Conservation (phyloP, 1,284 basidiomycete genomes). For the Tilletia caries region DNA sequence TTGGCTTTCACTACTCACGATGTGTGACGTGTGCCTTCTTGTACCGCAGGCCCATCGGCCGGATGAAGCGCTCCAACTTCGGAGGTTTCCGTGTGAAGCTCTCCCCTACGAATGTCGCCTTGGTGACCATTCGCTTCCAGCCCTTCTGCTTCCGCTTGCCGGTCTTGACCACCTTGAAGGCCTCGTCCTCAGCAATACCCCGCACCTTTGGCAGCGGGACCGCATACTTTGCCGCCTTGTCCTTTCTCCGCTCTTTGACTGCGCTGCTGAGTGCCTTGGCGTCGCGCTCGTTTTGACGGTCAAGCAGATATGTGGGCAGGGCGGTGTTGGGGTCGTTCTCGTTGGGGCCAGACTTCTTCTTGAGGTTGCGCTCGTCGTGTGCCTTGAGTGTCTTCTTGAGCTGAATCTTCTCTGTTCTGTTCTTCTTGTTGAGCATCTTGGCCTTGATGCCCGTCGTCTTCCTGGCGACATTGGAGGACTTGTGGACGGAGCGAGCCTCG, state of each 20-base stretch:
- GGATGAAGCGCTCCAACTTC: conserved; percentile 96
- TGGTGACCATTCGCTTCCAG: conserved; percentile 99
- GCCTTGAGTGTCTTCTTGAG: conserved; percentile 99
- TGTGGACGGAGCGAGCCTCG: conserved; percentile 86
- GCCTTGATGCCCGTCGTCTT: conserved; percentile 95
- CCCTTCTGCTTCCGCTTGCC: conserved; percentile 94
- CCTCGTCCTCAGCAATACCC: conserved; percentile 98
- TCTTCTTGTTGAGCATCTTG: conserved; percentile 91
- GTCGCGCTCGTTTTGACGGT: conserved; percentile 93
- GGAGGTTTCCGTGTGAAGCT: conserved; percentile 97
- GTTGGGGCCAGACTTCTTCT: conserved; percentile 48
- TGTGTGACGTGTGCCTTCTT: conserved; percentile 99
- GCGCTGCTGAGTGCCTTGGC: conserved; percentile 96
- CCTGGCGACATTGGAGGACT: conserved; percentile 79
- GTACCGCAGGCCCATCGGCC: conserved; percentile 94
- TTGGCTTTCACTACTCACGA: conserved; percentile 67
- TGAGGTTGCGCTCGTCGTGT: conserved; percentile 97
- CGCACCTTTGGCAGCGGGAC: conserved; percentile 95
- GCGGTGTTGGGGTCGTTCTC: conserved; percentile 41
- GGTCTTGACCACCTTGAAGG: conserved; percentile 99
- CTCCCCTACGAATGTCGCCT: conserved; percentile 97
- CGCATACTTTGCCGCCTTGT: conserved; percentile 96
- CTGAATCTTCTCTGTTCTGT: conserved; percentile 95
- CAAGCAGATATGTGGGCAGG: conserved; percentile 76
- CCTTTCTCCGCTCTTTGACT: conserved; percentile 97